These are phyloP conservation scores for Vicia sativa DNA, from an alignment of 306 rosid species.

Conservation along the genomic window DNA sequence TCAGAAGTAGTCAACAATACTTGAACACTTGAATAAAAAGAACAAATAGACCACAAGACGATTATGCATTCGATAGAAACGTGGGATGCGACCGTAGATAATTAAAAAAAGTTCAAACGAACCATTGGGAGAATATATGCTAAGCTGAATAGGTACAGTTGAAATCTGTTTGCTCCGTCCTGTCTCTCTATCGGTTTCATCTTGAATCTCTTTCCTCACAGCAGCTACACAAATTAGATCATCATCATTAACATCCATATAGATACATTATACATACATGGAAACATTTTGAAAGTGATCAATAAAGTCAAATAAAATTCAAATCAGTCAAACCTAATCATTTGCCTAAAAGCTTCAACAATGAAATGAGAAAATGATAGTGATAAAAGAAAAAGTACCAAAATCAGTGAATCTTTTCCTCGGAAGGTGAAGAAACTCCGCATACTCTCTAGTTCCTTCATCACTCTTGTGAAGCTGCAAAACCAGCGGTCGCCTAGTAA, in stretches of 20 bases:
- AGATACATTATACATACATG: background rate
- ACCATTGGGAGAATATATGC: slow-evolving; percentile 93
- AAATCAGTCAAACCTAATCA: slow-evolving; percentile 7
- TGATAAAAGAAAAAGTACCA: slow-evolving; percentile 50
- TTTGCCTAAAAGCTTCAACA: background rate
- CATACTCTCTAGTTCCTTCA: slow-evolving; percentile 87
- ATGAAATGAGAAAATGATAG: background rate
- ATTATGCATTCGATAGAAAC: background rate
- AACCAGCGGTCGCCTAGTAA: slow-evolving; percentile 89
- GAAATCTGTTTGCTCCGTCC: slow-evolving; percentile 85
- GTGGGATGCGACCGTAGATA: background rate
- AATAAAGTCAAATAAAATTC: slow-evolving; percentile 15
- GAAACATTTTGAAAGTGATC: slow-evolving; percentile 8
- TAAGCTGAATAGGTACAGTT: slow-evolving; percentile 91
- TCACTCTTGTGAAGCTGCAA: slow-evolving; percentile 86
- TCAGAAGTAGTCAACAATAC: slow-evolving; percentile 32
- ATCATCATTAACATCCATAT: slow-evolving; percentile 17
- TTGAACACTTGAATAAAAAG: background rate
- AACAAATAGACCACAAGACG: background rate
- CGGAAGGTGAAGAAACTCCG: slow-evolving; percentile 85
- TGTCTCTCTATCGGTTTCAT: slow-evolving; percentile 97
- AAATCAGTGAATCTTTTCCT: slow-evolving; percentile 79
- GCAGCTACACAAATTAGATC: slow-evolving; percentile 61
- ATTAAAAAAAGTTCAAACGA: slow-evolving; percentile 28
- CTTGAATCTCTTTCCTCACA: slow-evolving; percentile 92